Evolutionary conservation across 164 flowering plant genomes (phyloP), one percentile per base, ranked within the genome.

Genomic region (Umbilicus rupestris): DNA sequence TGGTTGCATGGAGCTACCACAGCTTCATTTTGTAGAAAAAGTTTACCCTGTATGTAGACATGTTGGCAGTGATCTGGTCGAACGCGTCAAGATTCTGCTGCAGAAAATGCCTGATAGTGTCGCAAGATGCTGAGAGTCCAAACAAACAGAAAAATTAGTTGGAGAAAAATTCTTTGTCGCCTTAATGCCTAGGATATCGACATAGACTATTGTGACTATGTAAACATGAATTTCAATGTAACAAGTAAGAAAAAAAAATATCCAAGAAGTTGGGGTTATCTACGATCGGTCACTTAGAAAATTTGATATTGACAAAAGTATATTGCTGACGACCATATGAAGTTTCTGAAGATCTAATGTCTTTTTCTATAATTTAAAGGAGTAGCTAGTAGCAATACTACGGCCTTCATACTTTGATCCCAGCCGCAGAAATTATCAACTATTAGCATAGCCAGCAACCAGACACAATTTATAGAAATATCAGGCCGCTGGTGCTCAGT

Each of bases 71-170:
- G 66, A 88, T 89, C 74, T 83, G 91, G 69, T 73, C 73, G 70
- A 89, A 85, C 47, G 82, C 82, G 72, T 80, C 79, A 63, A 72
- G 70, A 73, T 92, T 92, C 76, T 85, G 91, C 57, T 90, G 90
- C 82, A 92, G 72, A 52, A 89, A 88, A 69, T 83, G 84, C 73
- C 73, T 79, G 7, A 82, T 72, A 45, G 77, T 69, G 63, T 83
- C 78, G 73, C 75, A 57, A 16, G 82, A 71, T 70, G 79, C 87
- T 79, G 85, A 71, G 72, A 75, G 50, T 59, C 59, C 35, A n/a
- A n/a, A 65, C 42, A 69, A 26, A 72, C 67, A 39, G 24, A 63
- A 39, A 2, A 3, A 46, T 46, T 29, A 66, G 35, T 47, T 31
- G 47, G 20, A 60, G 19, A 59, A 1, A 19, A 44, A 30, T 1